A percentile compares a stretch with the other conserved stretches of the same genome.
Evolutionary conservation across 2,329 filamentous ascomycete genomes (phyloP).

Genomic region (Aspergillus pseudotamarii): DNA sequence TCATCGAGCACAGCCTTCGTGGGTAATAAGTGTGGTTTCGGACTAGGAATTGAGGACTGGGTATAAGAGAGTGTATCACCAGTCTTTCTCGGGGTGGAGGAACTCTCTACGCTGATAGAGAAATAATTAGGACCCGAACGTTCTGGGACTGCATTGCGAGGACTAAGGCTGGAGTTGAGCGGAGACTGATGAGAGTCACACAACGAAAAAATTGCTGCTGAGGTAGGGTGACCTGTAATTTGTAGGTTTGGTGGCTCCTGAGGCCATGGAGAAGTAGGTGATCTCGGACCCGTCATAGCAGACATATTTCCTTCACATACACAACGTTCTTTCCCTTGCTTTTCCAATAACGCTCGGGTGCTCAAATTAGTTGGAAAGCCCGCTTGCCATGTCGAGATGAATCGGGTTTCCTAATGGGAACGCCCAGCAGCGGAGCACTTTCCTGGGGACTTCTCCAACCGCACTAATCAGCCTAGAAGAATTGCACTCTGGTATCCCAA

Average conservation of each 20-base stretch:
- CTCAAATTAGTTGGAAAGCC: slow-evolving; percentile 13
- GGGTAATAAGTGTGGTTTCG: slow-evolving; percentile 27
- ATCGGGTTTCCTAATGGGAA: neutral
- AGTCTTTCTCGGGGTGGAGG: slow-evolving; percentile 66
- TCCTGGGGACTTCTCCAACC: neutral
- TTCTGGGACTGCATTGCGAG: slow-evolving; percentile 22
- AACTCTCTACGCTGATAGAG: slow-evolving; percentile 67
- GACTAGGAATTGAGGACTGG: slow-evolving; percentile 65
- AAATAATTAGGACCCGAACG: slow-evolving; percentile 81
- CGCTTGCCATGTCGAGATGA: slow-evolving; percentile 22
- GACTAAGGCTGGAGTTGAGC: slow-evolving; percentile 21
- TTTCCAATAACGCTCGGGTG: slow-evolving; percentile 7
- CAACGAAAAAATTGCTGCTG: slow-evolving; percentile 23
- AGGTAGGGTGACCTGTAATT: slow-evolving; percentile 22
- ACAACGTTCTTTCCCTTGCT: neutral
- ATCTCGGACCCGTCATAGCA: slow-evolving; percentile 37
- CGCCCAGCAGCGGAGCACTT: neutral
- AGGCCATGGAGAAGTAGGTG: slow-evolving; percentile 38
- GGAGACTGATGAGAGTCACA: slow-evolving; percentile 26
- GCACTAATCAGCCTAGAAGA: neutral
- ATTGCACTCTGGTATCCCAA: neutral
- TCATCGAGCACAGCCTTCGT: slow-evolving; percentile 81
- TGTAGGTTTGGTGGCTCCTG: slow-evolving; percentile 27
- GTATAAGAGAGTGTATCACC: slow-evolving; percentile 73
- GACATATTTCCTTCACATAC: slow-evolving; percentile 22